Evolutionary conservation across 1,139 yeast genomes (phyloP).

Genomic region (Pichia sp.): DNA sequence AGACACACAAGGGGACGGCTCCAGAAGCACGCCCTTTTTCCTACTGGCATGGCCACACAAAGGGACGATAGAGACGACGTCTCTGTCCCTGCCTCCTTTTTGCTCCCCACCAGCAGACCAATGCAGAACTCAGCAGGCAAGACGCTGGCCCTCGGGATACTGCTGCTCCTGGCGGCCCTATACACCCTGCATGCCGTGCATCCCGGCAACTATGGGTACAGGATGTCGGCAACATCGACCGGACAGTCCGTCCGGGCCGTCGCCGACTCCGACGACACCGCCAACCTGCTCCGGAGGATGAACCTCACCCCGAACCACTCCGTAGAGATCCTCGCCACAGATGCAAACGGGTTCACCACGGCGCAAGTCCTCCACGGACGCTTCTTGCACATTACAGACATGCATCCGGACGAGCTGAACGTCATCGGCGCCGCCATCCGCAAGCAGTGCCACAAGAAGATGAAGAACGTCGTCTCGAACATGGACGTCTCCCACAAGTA

Average conservation of each 20-base stretch:
- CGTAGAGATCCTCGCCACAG: slow-evolving; percentile 14
- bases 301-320: slow-evolving; percentile 39
- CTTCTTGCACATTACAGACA: slow-evolving; percentile 78
- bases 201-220: too few relatives aligned
- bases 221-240: background rate
- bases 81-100: too few relatives aligned
- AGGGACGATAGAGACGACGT: too few relatives aligned
- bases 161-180: too few relatives aligned
- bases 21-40: too few relatives aligned
- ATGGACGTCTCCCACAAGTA: slow-evolving; percentile 49
- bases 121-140: too few relatives aligned
- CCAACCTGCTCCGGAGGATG: slow-evolving; percentile 20
- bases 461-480: slow-evolving; percentile 13
- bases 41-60: too few relatives aligned
- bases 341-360: slow-evolving; percentile 7
- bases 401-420: slow-evolving; percentile 80
- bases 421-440: slow-evolving; percentile 47
- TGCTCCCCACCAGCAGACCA: too few relatives aligned
- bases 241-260: background rate
- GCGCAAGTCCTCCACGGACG: slow-evolving; percentile 48
- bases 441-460: slow-evolving; percentile 54
- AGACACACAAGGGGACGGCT: too few relatives aligned
- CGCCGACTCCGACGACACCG: slow-evolving; percentile 10
- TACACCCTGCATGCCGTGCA: too few relatives aligned
- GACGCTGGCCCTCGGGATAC: too few relatives aligned